phyloP scores from a whole-genome alignment of 257 asterid genomes.

The Petunia axillaris region DNA sequence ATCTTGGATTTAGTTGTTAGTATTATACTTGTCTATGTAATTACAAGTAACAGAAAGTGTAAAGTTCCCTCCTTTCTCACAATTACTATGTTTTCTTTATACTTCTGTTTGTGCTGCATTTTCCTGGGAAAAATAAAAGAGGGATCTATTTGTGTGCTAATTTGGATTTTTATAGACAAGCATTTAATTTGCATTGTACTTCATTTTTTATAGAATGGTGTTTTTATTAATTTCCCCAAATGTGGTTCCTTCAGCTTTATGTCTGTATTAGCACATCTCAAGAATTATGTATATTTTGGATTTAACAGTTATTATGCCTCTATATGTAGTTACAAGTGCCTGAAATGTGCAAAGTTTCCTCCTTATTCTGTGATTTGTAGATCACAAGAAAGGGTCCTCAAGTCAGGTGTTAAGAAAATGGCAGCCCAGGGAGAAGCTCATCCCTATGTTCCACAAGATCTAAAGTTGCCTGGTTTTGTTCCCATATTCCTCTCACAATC shows the following conservation, averaged over 20 bases:
- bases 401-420: constrained; percentile 24
- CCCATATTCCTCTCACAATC: constrained; percentile 60
- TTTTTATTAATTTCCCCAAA: background rate
- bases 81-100: too few species aligned
- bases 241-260: background rate
- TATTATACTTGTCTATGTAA: too few species aligned
- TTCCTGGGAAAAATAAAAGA: too few species aligned
- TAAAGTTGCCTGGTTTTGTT: constrained; percentile 65
- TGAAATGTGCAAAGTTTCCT: background rate
- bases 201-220: too few species aligned
- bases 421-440: constrained; percentile 45
- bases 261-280: background rate
- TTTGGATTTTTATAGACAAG: too few species aligned
- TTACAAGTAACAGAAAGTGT: too few species aligned
- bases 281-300: background rate
- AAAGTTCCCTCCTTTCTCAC: too few species aligned
- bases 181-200: too few species aligned
- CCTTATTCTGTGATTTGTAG: constrained; percentile 28
- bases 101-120: too few species aligned
- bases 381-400: constrained; percentile 23
- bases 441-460: constrained; percentile 72
- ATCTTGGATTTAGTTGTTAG: too few species aligned
- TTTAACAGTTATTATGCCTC: background rate
- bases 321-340: background rate
- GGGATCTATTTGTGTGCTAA: too few species aligned